phyloP scores from a whole-genome alignment of 1,284 basidiomycete species.

The Ceratobasidium papillatum region DNA sequence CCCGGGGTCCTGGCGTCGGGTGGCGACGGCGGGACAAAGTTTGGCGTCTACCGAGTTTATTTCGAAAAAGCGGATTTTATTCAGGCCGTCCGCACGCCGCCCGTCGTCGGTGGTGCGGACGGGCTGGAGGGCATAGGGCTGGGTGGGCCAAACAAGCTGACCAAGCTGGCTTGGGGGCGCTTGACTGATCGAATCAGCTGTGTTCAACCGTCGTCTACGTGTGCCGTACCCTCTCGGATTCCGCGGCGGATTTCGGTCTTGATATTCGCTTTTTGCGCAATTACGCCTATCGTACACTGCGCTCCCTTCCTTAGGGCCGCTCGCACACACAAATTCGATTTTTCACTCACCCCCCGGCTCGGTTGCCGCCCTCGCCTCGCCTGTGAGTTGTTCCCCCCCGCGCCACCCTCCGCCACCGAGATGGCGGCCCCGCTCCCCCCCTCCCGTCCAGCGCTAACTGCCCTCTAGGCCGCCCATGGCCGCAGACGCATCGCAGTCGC shows the following conservation, averaged over 20 bases:
- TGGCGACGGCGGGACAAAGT: background rate
- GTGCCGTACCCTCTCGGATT: slow-evolving; percentile 13
- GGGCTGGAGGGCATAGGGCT: background rate
- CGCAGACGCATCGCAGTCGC: slow-evolving; percentile 19
- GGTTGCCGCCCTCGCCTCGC: slow-evolving; percentile 3
- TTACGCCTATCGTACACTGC: slow-evolving; percentile 3
- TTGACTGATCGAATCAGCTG: slow-evolving; percentile 13
- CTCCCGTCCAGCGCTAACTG: slow-evolving; percentile 4
- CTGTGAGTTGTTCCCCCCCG: slow-evolving; percentile 28
- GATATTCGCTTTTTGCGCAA: slow-evolving; percentile 19
- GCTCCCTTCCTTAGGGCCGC: background rate
- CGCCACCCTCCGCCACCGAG: slow-evolving; percentile 14
- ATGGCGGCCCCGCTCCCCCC: background rate
- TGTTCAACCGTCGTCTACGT: slow-evolving; percentile 7
- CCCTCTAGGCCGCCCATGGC: slow-evolving; percentile 11
- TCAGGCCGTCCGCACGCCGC: background rate
- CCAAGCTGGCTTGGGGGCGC: background rate
- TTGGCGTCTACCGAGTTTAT: background rate
- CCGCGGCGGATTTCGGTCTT: slow-evolving; percentile 24
- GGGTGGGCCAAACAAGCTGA: slow-evolving; percentile 3
- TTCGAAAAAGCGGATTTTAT: background rate
- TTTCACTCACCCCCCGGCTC: background rate
- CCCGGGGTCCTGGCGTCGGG: slow-evolving; percentile 20
- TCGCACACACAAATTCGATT: background rate
- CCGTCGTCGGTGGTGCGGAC: background rate